phyloP scores from a whole-genome alignment of 495 filamentous ascomycete genomes.

The Hypoxylon fragiforme region DNA sequence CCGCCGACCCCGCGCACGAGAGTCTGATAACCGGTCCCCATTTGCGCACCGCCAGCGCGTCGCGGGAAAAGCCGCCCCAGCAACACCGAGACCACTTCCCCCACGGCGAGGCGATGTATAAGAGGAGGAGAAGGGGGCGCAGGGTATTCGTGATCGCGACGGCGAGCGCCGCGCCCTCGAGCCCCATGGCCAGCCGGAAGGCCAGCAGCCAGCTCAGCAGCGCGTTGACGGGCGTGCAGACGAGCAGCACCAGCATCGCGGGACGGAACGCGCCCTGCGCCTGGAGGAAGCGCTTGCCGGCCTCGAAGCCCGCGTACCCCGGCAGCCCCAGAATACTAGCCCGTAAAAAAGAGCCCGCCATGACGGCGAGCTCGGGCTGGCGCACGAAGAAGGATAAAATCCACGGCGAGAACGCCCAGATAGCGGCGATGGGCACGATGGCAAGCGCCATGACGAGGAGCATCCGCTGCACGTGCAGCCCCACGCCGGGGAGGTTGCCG shows the following conservation, averaged over 20 bases:
- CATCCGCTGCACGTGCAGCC: constrained; percentile 75
- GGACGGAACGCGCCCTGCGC: constrained; percentile 74
- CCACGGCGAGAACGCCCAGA: constrained; percentile 65
- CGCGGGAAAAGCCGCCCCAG: constrained; percentile 58
- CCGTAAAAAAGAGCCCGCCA: constrained; percentile 70
- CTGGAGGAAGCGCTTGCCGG: constrained; percentile 72
- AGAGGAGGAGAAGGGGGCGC: constrained; percentile 54
- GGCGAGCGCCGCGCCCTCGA: constrained; percentile 60
- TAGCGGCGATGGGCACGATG: constrained; percentile 64
- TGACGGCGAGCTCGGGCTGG: constrained; percentile 58
- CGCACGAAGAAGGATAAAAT: constrained; percentile 67
- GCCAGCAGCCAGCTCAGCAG: constrained; percentile 77
- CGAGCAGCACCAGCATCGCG: constrained; percentile 65
- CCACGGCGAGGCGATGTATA: constrained; percentile 46
- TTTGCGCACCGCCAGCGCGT: constrained; percentile 52
- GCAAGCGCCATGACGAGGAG: constrained; percentile 64
- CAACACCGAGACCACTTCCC: constrained; percentile 53
- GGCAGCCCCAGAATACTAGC: constrained; percentile 68
- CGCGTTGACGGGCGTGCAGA: constrained; percentile 73
- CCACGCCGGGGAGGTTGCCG: constrained; percentile 68
- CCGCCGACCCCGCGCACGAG: constrained; percentile 59
- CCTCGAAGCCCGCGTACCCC: constrained; percentile 72
- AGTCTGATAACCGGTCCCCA: constrained; percentile 62
- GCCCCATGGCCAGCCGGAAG: constrained; percentile 62
- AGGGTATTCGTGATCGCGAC: constrained; percentile 57